These are phyloP conservation scores for Lachancea kluyveri DNA, from an alignment of 805 yeast species.

Conservation along the genomic window DNA sequence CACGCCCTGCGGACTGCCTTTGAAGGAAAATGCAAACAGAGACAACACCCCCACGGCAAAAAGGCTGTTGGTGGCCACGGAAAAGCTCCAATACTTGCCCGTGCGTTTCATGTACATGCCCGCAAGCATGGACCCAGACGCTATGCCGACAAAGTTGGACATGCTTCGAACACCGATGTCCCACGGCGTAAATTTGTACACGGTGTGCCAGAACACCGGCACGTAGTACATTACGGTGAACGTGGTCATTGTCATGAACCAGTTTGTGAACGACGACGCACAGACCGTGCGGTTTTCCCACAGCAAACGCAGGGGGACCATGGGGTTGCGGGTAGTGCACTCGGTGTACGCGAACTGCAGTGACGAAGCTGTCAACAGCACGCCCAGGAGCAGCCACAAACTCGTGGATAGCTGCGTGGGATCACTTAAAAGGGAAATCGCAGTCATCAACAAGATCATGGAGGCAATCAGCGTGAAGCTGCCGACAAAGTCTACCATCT, in stretches of 20 bases:
- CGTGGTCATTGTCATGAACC: slow-evolving; percentile 65
- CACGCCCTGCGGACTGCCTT: slow-evolving; percentile 23
- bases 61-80: slow-evolving; percentile 36
- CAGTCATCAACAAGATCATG: slow-evolving; percentile 52
- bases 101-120: slow-evolving; percentile 65
- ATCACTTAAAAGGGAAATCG: slow-evolving; percentile 61
- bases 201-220: slow-evolving; percentile 62
- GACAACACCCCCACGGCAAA: slow-evolving; percentile 42
- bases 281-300: slow-evolving; percentile 48
- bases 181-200: slow-evolving; percentile 45
- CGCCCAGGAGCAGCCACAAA: slow-evolving; percentile 34
- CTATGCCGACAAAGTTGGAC: slow-evolving; percentile 63
- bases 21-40: slow-evolving; percentile 23
- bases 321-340: slow-evolving; percentile 49
- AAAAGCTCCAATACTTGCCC: slow-evolving; percentile 53
- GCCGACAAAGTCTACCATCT: slow-evolving; percentile 62
- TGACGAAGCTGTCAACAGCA: slow-evolving; percentile 30
- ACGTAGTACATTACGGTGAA: slow-evolving; percentile 60
- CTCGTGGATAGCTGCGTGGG: slow-evolving; percentile 32
- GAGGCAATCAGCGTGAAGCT: slow-evolving; percentile 51
- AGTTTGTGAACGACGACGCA: slow-evolving; percentile 59
- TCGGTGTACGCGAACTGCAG: slow-evolving; percentile 34
- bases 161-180: slow-evolving; percentile 49
- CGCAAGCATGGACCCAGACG: slow-evolving; percentile 58
- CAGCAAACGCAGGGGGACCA: slow-evolving; percentile 57